A percentile compares a stretch with the other conserved stretches of the same genome.
These are phyloP conservation scores for Verticillium zaregamsianum DNA, from an alignment of 2,329 filamentous ascomycete genomes.

Conservation along the genomic window DNA sequence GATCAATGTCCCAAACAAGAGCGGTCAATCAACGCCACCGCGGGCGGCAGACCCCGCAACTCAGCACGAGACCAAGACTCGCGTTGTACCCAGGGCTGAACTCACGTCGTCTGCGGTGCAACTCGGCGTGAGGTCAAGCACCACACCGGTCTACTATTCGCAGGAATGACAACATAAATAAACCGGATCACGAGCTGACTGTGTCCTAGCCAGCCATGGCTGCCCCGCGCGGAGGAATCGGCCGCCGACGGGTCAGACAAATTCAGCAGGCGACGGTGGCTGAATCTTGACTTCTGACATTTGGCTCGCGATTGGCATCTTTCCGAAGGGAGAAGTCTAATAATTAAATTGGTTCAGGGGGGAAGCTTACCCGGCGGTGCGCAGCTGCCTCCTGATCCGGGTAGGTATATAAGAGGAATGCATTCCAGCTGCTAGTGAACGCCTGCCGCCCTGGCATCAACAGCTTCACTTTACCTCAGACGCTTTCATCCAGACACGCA, in stretches of 20 bases:
- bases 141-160: background rate
- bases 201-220: background rate
- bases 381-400: background rate
- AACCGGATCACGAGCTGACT: background rate
- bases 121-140: background rate
- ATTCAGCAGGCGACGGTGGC: background rate
- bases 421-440: background rate
- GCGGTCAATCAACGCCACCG: background rate
- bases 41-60: background rate
- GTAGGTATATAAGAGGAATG: background rate
- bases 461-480: background rate
- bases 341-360: background rate
- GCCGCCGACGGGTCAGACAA: background rate
- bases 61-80: background rate
- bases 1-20: background rate
- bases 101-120: background rate
- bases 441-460: background rate
- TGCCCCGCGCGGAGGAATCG: background rate
- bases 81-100: background rate
- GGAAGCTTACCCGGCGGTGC: background rate
- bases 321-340: background rate
- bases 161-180: background rate
- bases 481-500: background rate
- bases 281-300: background rate
- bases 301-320: background rate